Evolutionary conservation across 345 rosid genomes (phyloP), one percentile per base, ranked within the genome.

Genomic region (Geranium rotundifolium): DNA sequence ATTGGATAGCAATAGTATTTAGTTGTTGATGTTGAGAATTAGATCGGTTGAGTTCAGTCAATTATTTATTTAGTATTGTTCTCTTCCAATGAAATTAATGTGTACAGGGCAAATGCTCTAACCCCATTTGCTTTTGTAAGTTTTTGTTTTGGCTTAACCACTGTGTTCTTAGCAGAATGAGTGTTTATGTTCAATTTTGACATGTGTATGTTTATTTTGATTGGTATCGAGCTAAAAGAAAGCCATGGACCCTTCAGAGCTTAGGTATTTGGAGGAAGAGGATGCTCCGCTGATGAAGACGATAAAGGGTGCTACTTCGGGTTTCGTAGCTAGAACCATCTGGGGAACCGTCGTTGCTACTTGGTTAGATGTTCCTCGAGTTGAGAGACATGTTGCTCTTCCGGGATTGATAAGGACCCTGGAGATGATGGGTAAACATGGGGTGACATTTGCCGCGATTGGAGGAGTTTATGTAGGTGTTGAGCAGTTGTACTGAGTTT

Each of bases 401-500:
- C 99, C 99, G 0, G 99, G 97, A 63, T 78, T 93, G 29, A 37
- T 90, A 39, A 88, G 99, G 77, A 88, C 97, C 4, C 59, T 93
- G 19, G 86, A 76, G 84, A 86, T 93, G 97, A 93, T 93, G 99
- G 99, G 99, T n/a, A 86, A 71, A 19, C 72, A 90, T 2, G 97
- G 99, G 5, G 3, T 79, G 61, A 93, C 97, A 4, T 93, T 93
- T 75, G 99, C 99, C 63, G 99, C 99, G 1, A 81, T 93, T 2
- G 99, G 99, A 20, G 99, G 99, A 34, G 86, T 93, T 71, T 90
- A 85, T 80, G 85, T 92, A n/a, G 99, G 99, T 57, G 91, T 92
- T 71, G 97, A 92, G 78, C 96, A 93, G 84, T 72, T 93, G 71
- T n/a, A n/a, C n/a, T n/a, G n/a, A n/a, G n/a, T n/a, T n/a, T n/a